Base-by-base conservation (phyloP, 768 basidiomycete genomes). In the Pleurotus tuoliensis region DNA sequence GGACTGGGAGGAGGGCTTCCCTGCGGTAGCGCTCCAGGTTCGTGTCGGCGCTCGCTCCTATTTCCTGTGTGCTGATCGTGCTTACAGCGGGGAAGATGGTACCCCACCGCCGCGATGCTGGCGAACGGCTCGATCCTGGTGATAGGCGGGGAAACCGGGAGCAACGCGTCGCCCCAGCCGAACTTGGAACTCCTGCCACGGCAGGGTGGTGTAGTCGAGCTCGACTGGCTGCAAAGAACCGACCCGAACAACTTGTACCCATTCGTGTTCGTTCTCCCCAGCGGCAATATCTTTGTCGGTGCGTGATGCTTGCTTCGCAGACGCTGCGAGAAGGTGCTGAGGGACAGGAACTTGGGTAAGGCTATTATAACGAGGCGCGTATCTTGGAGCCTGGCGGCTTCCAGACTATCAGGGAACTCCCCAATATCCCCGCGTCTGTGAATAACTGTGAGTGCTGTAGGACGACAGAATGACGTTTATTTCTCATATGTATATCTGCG, bases 241-340 rank as follows among this genome's bases (percentile, higher is more conserved):
- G 86, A 92, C 63, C 90, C 90, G 0, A 83, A 88, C 63, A 91
- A 91, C 62, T 68, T 92, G 48, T 92, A 92, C 62, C 90, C 90
- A 0, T 92, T 88, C 75, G 69, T 92, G 30, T 68, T 86, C 54
- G 76, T 90, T 7, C 77, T 92, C 13, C 89, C 90, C 0, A 84
- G 84, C 44, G 82, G 82, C 1, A 77, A 78, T 38, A 70, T 92
- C 62, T 91, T 92, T 65, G 77, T 88, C 40, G 86, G 89, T 87
- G 49, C 51, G 81, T 70, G 6, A 30, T 15, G 5, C 40, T 40
- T 6, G 2, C 38, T n/a, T 46, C 8, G 40, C 7, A 3, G 3
- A 13, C 41, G 2, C 20, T 13, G 11, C 8, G 15, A 11, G 2
- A 8, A 3, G 9, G 1, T 24, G 30, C 24, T 41, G 4, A 12